Evolutionary conservation across 192 early-diverging fungal species (phyloP), one percentile per base, ranked within the genome.

Genomic region (Coemansia umbellata): DNA sequence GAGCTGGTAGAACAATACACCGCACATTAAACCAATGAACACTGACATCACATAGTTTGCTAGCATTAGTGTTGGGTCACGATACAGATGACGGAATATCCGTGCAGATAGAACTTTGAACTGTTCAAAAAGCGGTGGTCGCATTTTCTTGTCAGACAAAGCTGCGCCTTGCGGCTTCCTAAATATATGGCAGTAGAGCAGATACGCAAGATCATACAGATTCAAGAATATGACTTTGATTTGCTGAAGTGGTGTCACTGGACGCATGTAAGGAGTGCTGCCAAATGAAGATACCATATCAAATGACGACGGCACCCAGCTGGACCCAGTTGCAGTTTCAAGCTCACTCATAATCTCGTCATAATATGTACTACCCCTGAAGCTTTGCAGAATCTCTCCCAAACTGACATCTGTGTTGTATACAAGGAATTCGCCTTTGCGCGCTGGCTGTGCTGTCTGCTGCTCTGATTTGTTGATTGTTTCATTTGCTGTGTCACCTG

Each of bases 1-100:
- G 5, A 79, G 42, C 47, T 79, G 77, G 48, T 74, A 74, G 37
- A 80, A 80, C 19, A 80, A 58, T 6, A 83, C 59, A 11, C 81
- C 83, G 13, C 81, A 64, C 57, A 85, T 57, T 0, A 82, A 50
- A 1, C 62, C 59, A 39, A 78, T 44, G 33, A 77, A 58, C 18
- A 79, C 45, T 3, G 66, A 62, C 37, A 69, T 54, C 0, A 60
- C 58, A 41, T 69, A 63, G 50, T 67, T 60, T 42, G 66, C 69
- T 19, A 61, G 52, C 65, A 69, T 80, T 28, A 64, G 24, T n/a
- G 59, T 58, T 22, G 65, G 58, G 22, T 72, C 69, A 4, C 71
- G 69, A 37, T 64, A 68, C 17, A 62, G 36, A 37, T 71, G 61
- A 37, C 67, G 58, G 51, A 77, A 68, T 44, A 73, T 73, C 8